phyloP scores from a whole-genome alignment of 805 yeast species.

The Cyberlindnera sargentensis region DNA sequence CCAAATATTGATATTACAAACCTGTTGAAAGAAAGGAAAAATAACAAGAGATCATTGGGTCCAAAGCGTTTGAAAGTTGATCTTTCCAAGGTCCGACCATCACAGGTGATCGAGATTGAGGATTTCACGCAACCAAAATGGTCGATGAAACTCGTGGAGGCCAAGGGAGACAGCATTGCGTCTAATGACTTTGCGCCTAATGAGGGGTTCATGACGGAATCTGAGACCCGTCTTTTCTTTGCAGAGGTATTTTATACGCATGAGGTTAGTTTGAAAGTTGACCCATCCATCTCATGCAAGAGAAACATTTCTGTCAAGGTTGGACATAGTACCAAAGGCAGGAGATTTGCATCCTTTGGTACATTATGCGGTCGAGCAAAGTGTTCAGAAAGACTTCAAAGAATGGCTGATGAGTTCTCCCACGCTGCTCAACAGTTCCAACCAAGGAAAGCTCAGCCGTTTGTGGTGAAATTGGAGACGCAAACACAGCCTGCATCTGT shows the following conservation, averaged over 20 bases:
- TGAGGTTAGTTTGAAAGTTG: constrained; percentile 2
- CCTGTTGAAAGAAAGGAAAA: constrained; percentile 12
- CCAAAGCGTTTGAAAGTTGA: constrained; percentile 4
- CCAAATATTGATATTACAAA: constrained; percentile 13
- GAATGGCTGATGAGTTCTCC: constrained; percentile 4
- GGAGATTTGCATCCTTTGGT: constrained; percentile 11
- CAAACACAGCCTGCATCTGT: background rate
- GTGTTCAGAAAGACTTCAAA: constrained; percentile 8
- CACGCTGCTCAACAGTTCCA: background rate
- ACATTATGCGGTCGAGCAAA: constrained; percentile 2
- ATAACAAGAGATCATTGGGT: constrained; percentile 2
- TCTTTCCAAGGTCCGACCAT: constrained; percentile 5
- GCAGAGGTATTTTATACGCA: constrained; percentile 7
- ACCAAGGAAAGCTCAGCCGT: background rate
- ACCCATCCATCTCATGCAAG: constrained; percentile 11
- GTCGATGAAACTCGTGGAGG: constrained; percentile 1
- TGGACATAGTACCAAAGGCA: constrained; percentile 8
- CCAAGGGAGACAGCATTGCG: constrained; percentile 11
- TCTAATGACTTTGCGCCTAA: constrained; percentile 1
- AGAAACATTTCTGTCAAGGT: constrained; percentile 9
- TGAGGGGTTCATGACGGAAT: constrained; percentile 16
- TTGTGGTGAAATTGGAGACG: background rate
- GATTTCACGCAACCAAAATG: background rate
- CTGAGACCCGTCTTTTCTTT: constrained; percentile 15
- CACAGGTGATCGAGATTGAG: constrained; percentile 16